Conservation (phyloP, 805 yeast species). For the Kodamaea sagamina region DNA sequence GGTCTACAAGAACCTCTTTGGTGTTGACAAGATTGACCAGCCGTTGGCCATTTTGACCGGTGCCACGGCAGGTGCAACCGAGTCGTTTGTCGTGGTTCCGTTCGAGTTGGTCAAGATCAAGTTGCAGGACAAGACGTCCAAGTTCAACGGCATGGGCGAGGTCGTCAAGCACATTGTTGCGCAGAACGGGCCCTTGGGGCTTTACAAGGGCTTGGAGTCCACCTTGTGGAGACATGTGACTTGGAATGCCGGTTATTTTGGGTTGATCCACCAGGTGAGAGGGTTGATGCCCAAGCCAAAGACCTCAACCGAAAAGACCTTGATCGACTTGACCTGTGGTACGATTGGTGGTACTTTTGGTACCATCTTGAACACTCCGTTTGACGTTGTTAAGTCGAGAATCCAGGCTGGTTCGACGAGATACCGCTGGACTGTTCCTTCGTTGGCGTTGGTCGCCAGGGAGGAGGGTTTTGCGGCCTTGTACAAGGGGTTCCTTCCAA, state of each 20-base stretch:
- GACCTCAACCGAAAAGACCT: constrained; percentile 69
- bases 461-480: constrained; percentile 94
- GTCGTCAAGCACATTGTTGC: constrained; percentile 72
- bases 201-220: constrained; percentile 94
- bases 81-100: constrained; percentile 95
- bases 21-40: constrained; percentile 70
- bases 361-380: constrained; percentile 93
- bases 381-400: constrained; percentile 96
- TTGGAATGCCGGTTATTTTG: constrained; percentile 99
- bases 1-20: constrained; percentile 71
- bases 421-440: constrained; percentile 90
- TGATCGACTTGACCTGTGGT: constrained; percentile 89
- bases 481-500: constrained; percentile 95
- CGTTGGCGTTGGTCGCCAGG: constrained; percentile 67
- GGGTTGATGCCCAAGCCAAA: constrained; percentile 75
- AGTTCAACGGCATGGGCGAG: constrained; percentile 81
- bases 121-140: constrained; percentile 84
- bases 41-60: constrained; percentile 88
- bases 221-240: constrained; percentile 94
- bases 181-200: constrained; percentile 75
- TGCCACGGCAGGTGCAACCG: constrained; percentile 98
- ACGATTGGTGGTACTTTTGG: constrained; percentile 96
- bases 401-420: constrained; percentile 89
- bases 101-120: constrained; percentile 94
- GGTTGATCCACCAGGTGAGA: constrained; percentile 87